Percentiles rank a stretch among this genome's conserved stretches.
Evolutionary conservation across 805 yeast genomes (phyloP).

Genomic region (Debaryomyces prosopidis): DNA sequence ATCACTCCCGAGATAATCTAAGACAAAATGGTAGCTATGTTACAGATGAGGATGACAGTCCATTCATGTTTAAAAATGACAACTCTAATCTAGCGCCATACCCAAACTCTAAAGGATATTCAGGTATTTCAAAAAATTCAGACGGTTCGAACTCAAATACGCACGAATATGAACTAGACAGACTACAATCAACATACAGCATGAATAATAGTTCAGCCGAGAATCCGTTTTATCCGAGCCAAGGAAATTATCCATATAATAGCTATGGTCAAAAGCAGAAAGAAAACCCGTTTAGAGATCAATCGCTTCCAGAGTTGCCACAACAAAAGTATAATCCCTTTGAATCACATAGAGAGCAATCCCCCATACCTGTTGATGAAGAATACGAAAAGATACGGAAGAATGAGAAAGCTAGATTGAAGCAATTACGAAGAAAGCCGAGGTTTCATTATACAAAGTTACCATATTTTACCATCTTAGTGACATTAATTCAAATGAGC

Average conservation of each 20-base stretch:
- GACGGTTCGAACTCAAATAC: neutral
- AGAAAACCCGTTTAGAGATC: conserved; percentile 7
- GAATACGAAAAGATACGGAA: conserved; percentile 13
- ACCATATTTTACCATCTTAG: conserved; percentile 42
- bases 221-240: neutral
- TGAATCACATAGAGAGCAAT: conserved; percentile 4
- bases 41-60: conserved; percentile 6
- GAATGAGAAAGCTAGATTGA: conserved; percentile 25
- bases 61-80: neutral
- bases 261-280: neutral
- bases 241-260: neutral
- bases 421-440: conserved; percentile 25
- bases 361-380: conserved; percentile 6
- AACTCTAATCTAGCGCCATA: neutral
- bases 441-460: conserved; percentile 37
- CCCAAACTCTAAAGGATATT: neutral
- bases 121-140: neutral
- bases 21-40: conserved; percentile 1
- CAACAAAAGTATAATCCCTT: conserved; percentile 1
- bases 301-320: neutral
- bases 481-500: conserved; percentile 47
- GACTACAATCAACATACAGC: neutral
- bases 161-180: conserved; percentile 1
- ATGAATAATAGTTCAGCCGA: neutral
- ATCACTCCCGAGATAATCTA: conserved; percentile 7